These are phyloP conservation scores for Crithidia fasciculata DNA, from an alignment of 208 protist species.

Conservation along the genomic window DNA sequence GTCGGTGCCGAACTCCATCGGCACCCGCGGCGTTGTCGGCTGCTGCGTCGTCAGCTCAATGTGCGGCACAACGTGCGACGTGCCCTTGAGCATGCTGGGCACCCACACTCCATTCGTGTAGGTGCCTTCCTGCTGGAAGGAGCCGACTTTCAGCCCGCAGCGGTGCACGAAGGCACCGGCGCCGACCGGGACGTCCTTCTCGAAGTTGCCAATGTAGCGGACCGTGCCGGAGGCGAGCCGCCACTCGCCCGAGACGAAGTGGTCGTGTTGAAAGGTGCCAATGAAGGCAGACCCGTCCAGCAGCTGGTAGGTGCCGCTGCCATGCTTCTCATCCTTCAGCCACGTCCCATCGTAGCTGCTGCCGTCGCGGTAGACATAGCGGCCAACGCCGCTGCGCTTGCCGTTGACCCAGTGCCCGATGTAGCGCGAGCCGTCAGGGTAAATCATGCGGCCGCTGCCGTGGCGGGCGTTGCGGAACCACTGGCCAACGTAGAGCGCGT, in stretches of 20 bases:
- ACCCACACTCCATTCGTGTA: constrained; percentile 75
- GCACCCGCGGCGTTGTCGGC: constrained; percentile 54
- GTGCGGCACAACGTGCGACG: constrained; percentile 58
- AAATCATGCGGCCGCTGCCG: constrained; percentile 85
- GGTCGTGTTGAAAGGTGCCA: constrained; percentile 79
- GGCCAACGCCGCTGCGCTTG: constrained; percentile 70
- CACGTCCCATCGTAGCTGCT: constrained; percentile 87
- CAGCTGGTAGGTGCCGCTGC: constrained; percentile 73
- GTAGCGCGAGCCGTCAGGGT: constrained; percentile 87
- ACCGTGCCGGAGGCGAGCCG: constrained; percentile 71
- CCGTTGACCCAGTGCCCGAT: constrained; percentile 75
- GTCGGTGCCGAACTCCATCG: constrained; percentile 62
- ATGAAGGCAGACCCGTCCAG: constrained; percentile 74
- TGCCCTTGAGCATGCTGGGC: constrained; percentile 67
- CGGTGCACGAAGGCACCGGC: constrained; percentile 86
- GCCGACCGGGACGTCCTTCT: constrained; percentile 67
- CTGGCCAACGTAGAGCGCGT: constrained; percentile 72
- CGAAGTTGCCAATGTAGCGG: constrained; percentile 87
- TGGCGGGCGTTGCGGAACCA: constrained; percentile 77
- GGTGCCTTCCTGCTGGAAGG: constrained; percentile 83
- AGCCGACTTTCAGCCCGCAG: constrained; percentile 56
- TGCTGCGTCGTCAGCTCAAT: constrained; percentile 68
- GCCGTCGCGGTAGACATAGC: constrained; percentile 85
- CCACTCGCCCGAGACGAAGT: constrained; percentile 86
- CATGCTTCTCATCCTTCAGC: constrained; percentile 78